Conservation (phyloP, 345 rosid species). For the Orychophragmus violaceus region DNA sequence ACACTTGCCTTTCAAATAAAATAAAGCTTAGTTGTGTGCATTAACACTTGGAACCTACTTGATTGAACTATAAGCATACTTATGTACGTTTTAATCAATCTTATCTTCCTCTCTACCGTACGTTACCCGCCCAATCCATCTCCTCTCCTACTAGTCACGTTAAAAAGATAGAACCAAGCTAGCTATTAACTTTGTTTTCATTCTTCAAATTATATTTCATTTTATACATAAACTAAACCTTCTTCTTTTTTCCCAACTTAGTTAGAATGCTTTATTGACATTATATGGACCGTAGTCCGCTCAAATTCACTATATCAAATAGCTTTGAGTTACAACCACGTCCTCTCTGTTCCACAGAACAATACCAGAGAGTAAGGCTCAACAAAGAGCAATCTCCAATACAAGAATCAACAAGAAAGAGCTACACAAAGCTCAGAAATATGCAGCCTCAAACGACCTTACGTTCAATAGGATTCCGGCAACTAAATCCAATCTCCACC, state of each 20-base stretch:
- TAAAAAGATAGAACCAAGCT: conserved; percentile 1
- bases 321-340: too few relatives aligned
- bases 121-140: conserved; percentile 17
- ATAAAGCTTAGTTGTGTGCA: conserved; percentile 5
- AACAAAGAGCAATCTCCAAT: too few relatives aligned
- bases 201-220: background rate
- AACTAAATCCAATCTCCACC: too few relatives aligned
- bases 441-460: too few relatives aligned
- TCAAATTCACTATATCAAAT: too few relatives aligned
- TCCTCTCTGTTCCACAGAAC: too few relatives aligned
- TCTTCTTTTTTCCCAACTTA: background rate
- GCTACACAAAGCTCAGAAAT: too few relatives aligned
- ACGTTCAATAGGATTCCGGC: too few relatives aligned
- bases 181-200: background rate
- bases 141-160: conserved; percentile 19
- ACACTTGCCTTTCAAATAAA: conserved; percentile 8
- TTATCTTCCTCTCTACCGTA: conserved; percentile 25
- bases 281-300: too few relatives aligned
- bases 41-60: conserved; percentile 11
- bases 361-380: too few relatives aligned
- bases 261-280: background rate
- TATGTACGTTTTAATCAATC: conserved; percentile 20
- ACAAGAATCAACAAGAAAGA: too few relatives aligned
- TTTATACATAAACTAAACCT: too few relatives aligned
- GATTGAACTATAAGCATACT: conserved; percentile 16